A percentile compares a stretch with the other conserved stretches of the same genome.
These are phyloP conservation scores for Globisporangium okanoganense DNA, from an alignment of 352 stramenopile species.

Conservation along the genomic window DNA sequence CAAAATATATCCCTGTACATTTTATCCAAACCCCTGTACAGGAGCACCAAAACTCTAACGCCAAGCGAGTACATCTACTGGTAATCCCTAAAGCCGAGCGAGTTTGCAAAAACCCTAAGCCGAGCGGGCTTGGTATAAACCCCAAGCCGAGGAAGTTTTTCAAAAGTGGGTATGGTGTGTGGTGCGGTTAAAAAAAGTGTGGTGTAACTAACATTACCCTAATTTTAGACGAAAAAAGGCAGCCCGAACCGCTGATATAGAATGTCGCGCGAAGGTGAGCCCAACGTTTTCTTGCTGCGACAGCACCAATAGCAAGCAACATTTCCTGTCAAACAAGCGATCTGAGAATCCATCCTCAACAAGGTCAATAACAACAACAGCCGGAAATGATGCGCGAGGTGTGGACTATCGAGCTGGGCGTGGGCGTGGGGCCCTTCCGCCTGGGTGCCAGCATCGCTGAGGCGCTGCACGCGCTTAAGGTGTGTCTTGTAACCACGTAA, in stretches of 20 bases:
- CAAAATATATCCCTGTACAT: no score
- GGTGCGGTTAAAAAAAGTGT: no score
- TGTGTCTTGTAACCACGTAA: slow-evolving; percentile 2
- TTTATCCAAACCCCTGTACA: no score
- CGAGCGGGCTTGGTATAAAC: no score
- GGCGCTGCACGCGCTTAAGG: slow-evolving; percentile 73
- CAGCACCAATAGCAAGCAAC: not conserved
- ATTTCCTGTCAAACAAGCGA: not conserved
- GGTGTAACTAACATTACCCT: no score
- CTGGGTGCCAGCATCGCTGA: slow-evolving; percentile 72
- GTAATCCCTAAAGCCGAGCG: no score
- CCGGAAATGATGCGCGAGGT: slow-evolving; percentile 64
- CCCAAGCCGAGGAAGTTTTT: no score
- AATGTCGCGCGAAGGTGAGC: slow-evolving; percentile 1
- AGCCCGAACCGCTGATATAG: not conserved
- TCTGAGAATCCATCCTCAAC: slow-evolving; percentile 1
- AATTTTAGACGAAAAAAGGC: not conserved
- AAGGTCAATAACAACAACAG: not conserved
- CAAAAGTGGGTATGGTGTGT: no score
- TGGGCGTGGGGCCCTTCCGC: slow-evolving; percentile 70
- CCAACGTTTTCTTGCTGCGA: not conserved
- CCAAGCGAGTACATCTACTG: no score
- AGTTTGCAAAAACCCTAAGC: no score
- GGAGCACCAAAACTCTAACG: no score
- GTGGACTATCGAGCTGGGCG: slow-evolving; percentile 81